Conservation (phyloP, 345 rosid species). For the Bruguiera parviflora region DNA sequence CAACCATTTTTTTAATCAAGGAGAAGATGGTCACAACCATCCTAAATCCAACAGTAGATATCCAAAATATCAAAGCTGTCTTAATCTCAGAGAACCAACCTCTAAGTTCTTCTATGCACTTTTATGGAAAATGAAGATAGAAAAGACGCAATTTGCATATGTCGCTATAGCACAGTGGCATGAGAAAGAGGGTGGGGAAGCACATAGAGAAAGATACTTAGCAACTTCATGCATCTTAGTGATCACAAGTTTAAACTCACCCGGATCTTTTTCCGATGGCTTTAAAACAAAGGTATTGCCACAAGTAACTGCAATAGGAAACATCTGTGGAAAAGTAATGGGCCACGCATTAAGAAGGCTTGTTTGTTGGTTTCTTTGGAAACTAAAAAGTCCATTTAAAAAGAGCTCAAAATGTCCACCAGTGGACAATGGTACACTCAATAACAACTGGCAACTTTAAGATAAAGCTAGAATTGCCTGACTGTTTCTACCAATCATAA, state of each 20-base stretch:
- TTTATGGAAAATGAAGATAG: no score
- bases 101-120: no score
- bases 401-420: background rate
- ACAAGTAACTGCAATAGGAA: conserved; percentile 88
- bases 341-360: background rate
- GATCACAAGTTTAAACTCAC: conserved; percentile 32
- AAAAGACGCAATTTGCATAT: no score
- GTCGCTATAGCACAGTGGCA: background rate
- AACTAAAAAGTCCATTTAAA: background rate
- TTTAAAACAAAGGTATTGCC: conserved; percentile 90
- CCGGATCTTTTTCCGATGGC: conserved; percentile 99
- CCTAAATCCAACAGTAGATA: no score
- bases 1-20: no score
- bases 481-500: conserved; percentile 8
- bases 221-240: background rate
- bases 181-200: background rate
- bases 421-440: background rate
- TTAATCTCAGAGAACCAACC: no score
- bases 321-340: conserved; percentile 66
- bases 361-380: background rate
- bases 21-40: no score
- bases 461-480: background rate
- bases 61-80: no score
- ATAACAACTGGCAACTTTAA: background rate
- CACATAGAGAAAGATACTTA: background rate